Conservation (phyloP, 208 protist species). For the Trypanosoma conorhini region DNA sequence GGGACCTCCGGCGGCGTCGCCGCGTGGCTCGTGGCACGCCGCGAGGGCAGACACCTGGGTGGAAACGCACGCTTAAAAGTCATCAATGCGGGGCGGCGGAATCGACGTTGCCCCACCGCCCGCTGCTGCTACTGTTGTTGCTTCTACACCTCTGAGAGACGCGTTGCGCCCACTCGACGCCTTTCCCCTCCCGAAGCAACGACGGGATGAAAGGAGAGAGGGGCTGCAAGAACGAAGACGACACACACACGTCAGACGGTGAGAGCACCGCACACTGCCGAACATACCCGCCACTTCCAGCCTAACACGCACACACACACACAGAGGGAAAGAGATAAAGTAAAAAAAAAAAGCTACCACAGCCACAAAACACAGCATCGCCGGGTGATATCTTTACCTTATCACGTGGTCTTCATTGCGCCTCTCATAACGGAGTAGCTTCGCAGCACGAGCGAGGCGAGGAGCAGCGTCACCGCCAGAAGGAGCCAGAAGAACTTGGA, state of each 20-base stretch:
- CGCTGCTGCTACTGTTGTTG: too few species aligned
- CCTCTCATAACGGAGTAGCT: neutral
- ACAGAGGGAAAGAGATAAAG: neutral
- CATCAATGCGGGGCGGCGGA: neutral
- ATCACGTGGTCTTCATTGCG: neutral
- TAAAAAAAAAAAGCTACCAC: neutral
- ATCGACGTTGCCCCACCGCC: neutral
- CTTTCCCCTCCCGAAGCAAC: neutral
- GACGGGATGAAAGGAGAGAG: neutral
- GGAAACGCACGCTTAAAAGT: neutral
- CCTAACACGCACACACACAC: slow-evolving; percentile 29
- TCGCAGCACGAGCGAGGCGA: neutral
- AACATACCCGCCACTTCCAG: slow-evolving; percentile 65
- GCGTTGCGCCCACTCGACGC: too few species aligned
- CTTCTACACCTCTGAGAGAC: too few species aligned
- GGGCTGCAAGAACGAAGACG: neutral
- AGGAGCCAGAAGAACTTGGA: slow-evolving; percentile 2
- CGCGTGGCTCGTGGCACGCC: neutral
- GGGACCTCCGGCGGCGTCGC: slow-evolving; percentile 3
- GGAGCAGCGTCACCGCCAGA: slow-evolving; percentile 3
- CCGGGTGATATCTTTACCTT: neutral
- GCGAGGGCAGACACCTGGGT: slow-evolving; percentile 5
- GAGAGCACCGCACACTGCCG: slow-evolving; percentile 41
- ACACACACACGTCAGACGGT: neutral
- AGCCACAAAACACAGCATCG: neutral